Evolutionary conservation across 2,329 filamentous ascomycete genomes (phyloP), one percentile per base, ranked within the genome.

Genomic region (Mycosphaerella arachidis): DNA sequence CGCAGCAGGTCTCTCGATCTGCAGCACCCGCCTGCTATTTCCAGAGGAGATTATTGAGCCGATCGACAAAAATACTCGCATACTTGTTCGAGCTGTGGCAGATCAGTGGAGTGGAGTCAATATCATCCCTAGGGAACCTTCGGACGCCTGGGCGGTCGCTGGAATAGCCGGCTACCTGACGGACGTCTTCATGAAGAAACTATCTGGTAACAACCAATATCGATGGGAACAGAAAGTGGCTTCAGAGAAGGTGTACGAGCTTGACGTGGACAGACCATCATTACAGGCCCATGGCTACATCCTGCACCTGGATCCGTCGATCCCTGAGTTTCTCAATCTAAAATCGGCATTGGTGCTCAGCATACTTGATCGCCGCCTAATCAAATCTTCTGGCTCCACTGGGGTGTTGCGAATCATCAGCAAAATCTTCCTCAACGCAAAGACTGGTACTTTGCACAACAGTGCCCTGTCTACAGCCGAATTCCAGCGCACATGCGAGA

Each of bases 91-190:
- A 72, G 87, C 92, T 0, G 80, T 97, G 52, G 91, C 94, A 10
- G 90, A 87, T 60, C 94, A 99, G 73, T 99, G 93, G 89, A 90
- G 94, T 65, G 94, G 94, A 16, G 88, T 99, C 64, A 92, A 92
- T 71, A 90, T 99, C 66, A 88, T 96, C 52, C 88, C 94, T 0
- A 90, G 92, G 70, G 86, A 88, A 45, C 85, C 87, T 18, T 82
- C 83, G 55, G 94, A 99, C 73, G 85, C 87, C 56, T 99, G 94
- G 94, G 86, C 95, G 20, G 88, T 93, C 12, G 84, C 94, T 56
- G 95, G 93, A 13, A 88, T 95, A 51, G 90, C 93, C 0, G 92
- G 93, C 79, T 99, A 91, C 78, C 96, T 99, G 83, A 92, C 93
- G 1, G 93, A 97, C 68, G 83, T 91, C 4, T 97, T 96, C 75